phyloP scores from a whole-genome alignment of 306 rosid genomes.

The Gastrolobium bilobum region DNA sequence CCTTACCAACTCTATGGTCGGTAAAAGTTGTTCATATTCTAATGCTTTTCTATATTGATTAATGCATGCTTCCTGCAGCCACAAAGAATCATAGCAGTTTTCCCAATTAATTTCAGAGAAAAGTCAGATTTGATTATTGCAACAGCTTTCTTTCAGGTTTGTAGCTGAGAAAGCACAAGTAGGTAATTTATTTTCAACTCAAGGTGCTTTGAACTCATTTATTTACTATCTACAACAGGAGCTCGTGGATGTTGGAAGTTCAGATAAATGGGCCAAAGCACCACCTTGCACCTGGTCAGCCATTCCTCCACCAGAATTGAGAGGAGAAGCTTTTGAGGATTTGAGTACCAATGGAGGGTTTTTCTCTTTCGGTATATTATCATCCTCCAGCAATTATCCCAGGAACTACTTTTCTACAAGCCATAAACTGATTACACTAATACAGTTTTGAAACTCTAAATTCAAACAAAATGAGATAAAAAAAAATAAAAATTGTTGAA shows the following conservation, averaged over 20 bases:
- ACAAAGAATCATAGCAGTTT: slow-evolving; percentile 75
- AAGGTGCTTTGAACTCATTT: slow-evolving; percentile 11
- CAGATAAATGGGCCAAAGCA: slow-evolving; percentile 81
- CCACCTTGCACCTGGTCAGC: slow-evolving; percentile 93
- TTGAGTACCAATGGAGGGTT: slow-evolving; percentile 93
- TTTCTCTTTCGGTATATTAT: slow-evolving; percentile 77
- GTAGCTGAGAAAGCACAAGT: slow-evolving; percentile 28
- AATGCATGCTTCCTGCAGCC: slow-evolving; percentile 64
- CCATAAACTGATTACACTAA: slow-evolving; percentile 3
- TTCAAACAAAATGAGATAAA: slow-evolving; percentile 18
- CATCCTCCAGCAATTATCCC: slow-evolving; percentile 29
- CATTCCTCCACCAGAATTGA: slow-evolving; percentile 92
- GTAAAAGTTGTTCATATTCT: slow-evolving; percentile 13
- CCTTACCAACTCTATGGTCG: neutral
- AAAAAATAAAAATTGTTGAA: neutral
- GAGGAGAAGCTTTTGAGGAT: slow-evolving; percentile 88
- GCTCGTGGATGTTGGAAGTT: slow-evolving; percentile 85
- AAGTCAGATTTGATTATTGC: slow-evolving; percentile 81
- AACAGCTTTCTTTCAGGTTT: slow-evolving; percentile 89
- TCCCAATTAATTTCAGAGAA: slow-evolving; percentile 85
- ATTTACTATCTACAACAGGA: slow-evolving; percentile 64
- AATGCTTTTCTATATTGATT: slow-evolving; percentile 37
- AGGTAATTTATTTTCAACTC: slow-evolving; percentile 30
- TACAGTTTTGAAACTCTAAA: slow-evolving; percentile 37
- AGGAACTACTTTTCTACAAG: slow-evolving; percentile 20